These are phyloP conservation scores for Oryza glumipatula DNA, from an alignment of 176 grass and related monocot genomes.

Conservation along the genomic window DNA sequence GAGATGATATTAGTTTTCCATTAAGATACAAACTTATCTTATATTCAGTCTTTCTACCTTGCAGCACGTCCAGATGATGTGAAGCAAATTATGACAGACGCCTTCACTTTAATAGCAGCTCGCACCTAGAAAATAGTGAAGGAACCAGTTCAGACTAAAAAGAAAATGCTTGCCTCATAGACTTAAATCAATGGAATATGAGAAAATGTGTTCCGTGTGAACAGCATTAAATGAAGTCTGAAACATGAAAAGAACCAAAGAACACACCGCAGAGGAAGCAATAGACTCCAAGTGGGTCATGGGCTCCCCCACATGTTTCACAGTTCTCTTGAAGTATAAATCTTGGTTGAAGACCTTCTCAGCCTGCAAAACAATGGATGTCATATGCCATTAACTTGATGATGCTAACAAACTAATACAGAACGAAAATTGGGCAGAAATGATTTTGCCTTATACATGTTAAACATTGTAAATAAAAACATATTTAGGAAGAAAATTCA, in stretches of 20 bases:
- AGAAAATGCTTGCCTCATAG: background rate
- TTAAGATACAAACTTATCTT: background rate
- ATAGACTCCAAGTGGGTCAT: constrained; percentile 99
- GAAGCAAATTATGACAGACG: constrained; percentile 95
- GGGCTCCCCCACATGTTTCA: constrained; percentile 94
- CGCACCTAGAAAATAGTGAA: constrained; percentile 68
- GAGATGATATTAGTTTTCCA: constrained; percentile 28
- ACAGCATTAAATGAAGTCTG: constrained; percentile 18
- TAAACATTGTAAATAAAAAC: constrained; percentile 17
- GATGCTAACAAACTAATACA: background rate
- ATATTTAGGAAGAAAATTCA: constrained; percentile 29
- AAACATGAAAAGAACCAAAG: constrained; percentile 5
- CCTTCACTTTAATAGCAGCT: constrained; percentile 97
- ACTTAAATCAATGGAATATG: background rate
- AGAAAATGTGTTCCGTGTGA: background rate
- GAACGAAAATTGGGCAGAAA: background rate
- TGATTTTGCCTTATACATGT: background rate
- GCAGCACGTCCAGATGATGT: constrained; percentile 98
- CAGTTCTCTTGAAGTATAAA: constrained; percentile 93
- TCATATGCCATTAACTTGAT: constrained; percentile 1
- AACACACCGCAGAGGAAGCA: constrained; percentile 86
- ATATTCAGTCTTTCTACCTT: constrained; percentile 56
- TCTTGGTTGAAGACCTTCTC: constrained; percentile 99
- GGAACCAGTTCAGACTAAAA: constrained; percentile 34
- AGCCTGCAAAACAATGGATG: constrained; percentile 54